phyloP scores from a whole-genome alignment of 805 yeast genomes.

The Wickerhamiella shivajii region DNA sequence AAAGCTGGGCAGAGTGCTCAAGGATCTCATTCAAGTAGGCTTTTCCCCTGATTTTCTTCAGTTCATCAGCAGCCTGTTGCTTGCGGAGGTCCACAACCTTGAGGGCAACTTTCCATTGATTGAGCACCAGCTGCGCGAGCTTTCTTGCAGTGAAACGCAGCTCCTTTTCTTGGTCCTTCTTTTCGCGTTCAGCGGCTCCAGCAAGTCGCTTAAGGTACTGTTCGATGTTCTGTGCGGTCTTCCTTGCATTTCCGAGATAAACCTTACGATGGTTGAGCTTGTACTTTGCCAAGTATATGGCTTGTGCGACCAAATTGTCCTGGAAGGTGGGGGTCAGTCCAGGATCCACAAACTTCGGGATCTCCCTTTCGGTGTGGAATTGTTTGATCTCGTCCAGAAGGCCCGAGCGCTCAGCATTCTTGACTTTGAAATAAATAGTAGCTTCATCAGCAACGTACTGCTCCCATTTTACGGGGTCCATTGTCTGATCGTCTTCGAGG shows the following conservation, averaged over 20 bases:
- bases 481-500: conserved; percentile 45
- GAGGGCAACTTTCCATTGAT: conserved; percentile 81
- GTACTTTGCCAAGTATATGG: conserved; percentile 51
- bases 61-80: conserved; percentile 49
- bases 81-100: conserved; percentile 59
- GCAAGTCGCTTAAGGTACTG: conserved; percentile 70
- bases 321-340: conserved; percentile 38
- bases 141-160: conserved; percentile 59
- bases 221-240: conserved; percentile 70
- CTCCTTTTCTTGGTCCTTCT: conserved; percentile 59
- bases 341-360: conserved; percentile 35
- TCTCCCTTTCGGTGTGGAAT: conserved; percentile 16
- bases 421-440: conserved; percentile 30
- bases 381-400: conserved; percentile 22
- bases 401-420: conserved; percentile 31
- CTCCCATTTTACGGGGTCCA: conserved; percentile 20
- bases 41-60: conserved; percentile 67
- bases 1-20: conserved; percentile 77
- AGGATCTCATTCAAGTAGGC: conserved; percentile 76
- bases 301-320: conserved; percentile 69
- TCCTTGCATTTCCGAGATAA: conserved; percentile 53
- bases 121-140: conserved; percentile 71
- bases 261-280: conserved; percentile 50
- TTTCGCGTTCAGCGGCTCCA: conserved; percentile 76
- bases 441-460: conserved; percentile 41